These are phyloP conservation scores for Geosmithia morbida DNA, from an alignment of 2,329 filamentous ascomycete genomes.

Conservation along the genomic window DNA sequence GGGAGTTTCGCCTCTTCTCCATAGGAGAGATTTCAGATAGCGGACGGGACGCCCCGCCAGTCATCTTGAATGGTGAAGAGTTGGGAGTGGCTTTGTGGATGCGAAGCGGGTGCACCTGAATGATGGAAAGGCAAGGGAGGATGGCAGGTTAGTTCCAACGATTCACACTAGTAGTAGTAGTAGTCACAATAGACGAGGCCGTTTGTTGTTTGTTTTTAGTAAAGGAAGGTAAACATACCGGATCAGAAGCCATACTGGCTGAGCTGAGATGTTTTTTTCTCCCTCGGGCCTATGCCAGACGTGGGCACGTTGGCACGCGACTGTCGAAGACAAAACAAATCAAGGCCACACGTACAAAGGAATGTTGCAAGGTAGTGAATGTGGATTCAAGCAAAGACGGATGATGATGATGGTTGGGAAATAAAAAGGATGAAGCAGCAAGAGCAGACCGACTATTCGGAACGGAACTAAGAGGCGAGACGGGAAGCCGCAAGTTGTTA, in stretches of 20 bases:
- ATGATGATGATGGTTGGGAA: neutral
- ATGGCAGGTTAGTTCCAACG: neutral
- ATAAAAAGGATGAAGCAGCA: neutral
- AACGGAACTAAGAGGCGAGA: neutral
- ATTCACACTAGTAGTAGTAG: no score
- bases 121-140: neutral
- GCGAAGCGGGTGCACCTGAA: constrained; percentile 61
- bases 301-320: neutral
- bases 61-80: constrained; percentile 49
- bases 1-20: constrained; percentile 80
- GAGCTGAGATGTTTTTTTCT: neutral
- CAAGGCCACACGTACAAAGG: neutral
- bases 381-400: neutral
- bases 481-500: neutral
- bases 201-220: no score
- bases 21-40: constrained; percentile 81
- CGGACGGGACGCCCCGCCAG: constrained; percentile 50
- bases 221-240: constrained; percentile 1
- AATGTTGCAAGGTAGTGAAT: neutral
- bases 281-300: neutral
- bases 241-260: constrained; percentile 4
- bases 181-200: no score
- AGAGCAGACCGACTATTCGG: neutral
- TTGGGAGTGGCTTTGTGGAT: constrained; percentile 55
- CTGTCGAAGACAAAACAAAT: neutral